Base-by-base conservation (phyloP, 2,329 filamentous ascomycete species). In the Fusarium neocosmosporiellum region DNA sequence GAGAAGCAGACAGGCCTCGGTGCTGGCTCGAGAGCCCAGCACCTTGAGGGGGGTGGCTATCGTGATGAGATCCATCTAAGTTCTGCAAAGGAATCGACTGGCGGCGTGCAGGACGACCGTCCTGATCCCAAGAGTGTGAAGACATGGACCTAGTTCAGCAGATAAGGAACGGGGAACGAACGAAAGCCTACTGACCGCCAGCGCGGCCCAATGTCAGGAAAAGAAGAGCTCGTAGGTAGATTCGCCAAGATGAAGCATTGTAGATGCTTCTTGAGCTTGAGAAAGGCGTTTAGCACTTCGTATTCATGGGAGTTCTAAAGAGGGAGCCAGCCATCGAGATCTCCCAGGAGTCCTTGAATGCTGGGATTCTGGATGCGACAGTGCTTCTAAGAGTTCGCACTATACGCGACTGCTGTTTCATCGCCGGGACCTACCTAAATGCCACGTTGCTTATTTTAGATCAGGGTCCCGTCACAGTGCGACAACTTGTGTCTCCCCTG, bases 41-140 rank as follows among this genome's bases (percentile, higher is more conserved):
- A 53, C 48, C 53, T 29, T 66, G 66, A 24, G 65, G 41, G 39
- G 70, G 58, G 37, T 67, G 55, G 43, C 65, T 57, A 31, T 70
- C 66, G 34, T 67, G 67, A 31, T 72, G 66, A 14, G 75, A 61
- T 34, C 72, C 71, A 63, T 81, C 80, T 37, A 93, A 84, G 75
- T 92, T 89, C 81, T 91, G 91, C 66, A 96, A 85, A 67, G 92
- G 93, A 83, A 96, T 95, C 70, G 92, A 91, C 77, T 74, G 79
- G 61, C 74, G 78, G 65, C 75, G 77, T 59, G 66, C 66, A 63
- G 75, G 68, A 67, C 75, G 73, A 73, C 73, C 73, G 53, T 78
- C 77, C 46, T 74, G 74, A 62, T 74, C 72, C 69, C 72, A 74
- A 54, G 66, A 66, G 58, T 78, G 69, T 33, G 79, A 79, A 67